Evolutionary conservation across 2,329 filamentous ascomycete species (phyloP), one percentile per base, ranked within the genome.

Genomic region (Aspergillus fumigatus): DNA sequence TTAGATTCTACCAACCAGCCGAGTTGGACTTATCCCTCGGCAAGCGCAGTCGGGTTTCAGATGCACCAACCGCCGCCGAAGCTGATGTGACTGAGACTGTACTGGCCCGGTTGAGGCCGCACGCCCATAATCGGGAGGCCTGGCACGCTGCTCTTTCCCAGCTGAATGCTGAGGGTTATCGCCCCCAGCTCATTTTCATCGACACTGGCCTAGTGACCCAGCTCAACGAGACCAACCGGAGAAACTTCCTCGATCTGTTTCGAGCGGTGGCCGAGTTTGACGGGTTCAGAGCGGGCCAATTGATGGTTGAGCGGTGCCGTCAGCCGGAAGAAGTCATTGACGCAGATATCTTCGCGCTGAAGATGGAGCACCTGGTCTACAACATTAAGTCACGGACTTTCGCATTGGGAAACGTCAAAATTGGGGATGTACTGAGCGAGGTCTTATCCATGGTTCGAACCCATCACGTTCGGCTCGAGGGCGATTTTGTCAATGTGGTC

Each of bases 401-500:
- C 55, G 92, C 94, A 0, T 81, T 99, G 0, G 93, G 93, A 4
- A 96, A 91, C 68, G 88, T 99, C 75, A 95, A 92, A 77, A 97
- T 99, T 60, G 94, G 94, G 10, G 94, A 99, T 65, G 92, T 99
- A 21, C 76, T 99, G 29, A 92, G 94, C 67, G 84, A 95, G 65
- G 94, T 97, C 0, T 79, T 99, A 48, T 82, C 82, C 57, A 97
- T 99, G 92, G 94, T 99, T 29, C 85, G 94, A 54, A 79, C 81
- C 9, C 94, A 99, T 71, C 94, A 99, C 70, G 94, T 99, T 3
- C 84, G 94, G 8, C 83, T 99, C 51, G 94, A 99, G 74, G 94
- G 94, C 8, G 94, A 99, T 72, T 99, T 97, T 70, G 92, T 99
- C 70, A 99, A 99, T 69, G 94, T 99, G 4, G 93, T 99, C 29